A percentile compares a stretch with the other conserved stretches of the same genome.
These are phyloP conservation scores for Nemania serpens DNA, from an alignment of 2,329 filamentous ascomycete species.

Conservation along the genomic window DNA sequence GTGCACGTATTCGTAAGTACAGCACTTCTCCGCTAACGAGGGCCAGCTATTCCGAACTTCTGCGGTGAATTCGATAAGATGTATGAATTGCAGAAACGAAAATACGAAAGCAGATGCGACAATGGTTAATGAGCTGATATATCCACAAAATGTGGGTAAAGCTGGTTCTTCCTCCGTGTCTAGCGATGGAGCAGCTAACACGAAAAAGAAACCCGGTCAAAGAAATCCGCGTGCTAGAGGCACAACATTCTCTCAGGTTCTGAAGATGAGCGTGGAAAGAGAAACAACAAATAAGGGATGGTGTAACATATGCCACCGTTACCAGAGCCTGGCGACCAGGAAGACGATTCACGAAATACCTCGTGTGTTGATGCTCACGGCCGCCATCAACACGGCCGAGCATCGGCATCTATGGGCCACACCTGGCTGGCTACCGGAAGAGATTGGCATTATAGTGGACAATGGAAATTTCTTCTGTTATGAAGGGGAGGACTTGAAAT, in stretches of 20 bases:
- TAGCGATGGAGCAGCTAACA: slow-evolving; percentile 33
- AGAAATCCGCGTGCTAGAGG: slow-evolving; percentile 57
- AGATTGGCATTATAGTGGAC: slow-evolving; percentile 90
- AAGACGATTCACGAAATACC: slow-evolving; percentile 85
- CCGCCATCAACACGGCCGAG: slow-evolving; percentile 72
- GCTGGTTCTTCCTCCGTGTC: slow-evolving; percentile 22
- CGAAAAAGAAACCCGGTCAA: slow-evolving; percentile 50
- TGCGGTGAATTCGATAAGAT: slow-evolving; percentile 76
- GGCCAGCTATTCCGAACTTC: slow-evolving; percentile 66
- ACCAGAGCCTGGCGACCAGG: slow-evolving; percentile 83
- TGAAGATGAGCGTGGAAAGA: slow-evolving; percentile 91
- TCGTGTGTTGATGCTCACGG: slow-evolving; percentile 86
- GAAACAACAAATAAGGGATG: slow-evolving; percentile 89
- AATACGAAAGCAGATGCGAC: slow-evolving; percentile 78
- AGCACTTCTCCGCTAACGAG: slow-evolving; percentile 1
- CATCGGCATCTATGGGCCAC: slow-evolving; percentile 84
- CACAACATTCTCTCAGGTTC: slow-evolving; percentile 81
- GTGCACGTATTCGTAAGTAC: neutral
- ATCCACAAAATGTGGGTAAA: slow-evolving; percentile 61
- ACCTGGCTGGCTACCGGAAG: slow-evolving; percentile 88
- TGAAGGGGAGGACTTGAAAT: slow-evolving; percentile 85
- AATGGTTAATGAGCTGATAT: slow-evolving; percentile 84
- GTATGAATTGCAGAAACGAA: slow-evolving; percentile 85
- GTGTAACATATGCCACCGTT: slow-evolving; percentile 89
- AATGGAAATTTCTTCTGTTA: slow-evolving; percentile 94